Conservation (phyloP, 1,284 basidiomycete species). For the Tranzscheliella williamsii region DNA sequence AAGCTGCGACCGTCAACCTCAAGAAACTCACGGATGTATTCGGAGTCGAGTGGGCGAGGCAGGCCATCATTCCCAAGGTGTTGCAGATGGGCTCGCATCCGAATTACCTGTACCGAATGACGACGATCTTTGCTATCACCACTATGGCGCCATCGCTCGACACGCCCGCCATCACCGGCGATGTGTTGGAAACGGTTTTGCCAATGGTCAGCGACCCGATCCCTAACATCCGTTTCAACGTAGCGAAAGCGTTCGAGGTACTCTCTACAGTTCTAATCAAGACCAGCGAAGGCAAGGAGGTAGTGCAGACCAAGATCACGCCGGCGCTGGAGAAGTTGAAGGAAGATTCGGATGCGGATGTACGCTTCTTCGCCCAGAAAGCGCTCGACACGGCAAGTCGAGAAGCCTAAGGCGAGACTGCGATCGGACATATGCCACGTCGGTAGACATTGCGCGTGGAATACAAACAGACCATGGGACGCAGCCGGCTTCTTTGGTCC, state of each 20-base stretch:
- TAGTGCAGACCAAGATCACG: constrained; percentile 74
- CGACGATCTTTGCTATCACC: constrained; percentile 96
- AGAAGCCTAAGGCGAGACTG: too few relatives aligned
- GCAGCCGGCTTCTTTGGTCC: too few relatives aligned
- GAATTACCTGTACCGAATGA: constrained; percentile 98
- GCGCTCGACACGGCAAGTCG: constrained; percentile 60
- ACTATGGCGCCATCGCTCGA: constrained; percentile 93
- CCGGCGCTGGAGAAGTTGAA: constrained; percentile 84
- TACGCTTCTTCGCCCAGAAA: constrained; percentile 71
- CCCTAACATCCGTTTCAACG: constrained; percentile 99
- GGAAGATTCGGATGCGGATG: constrained; percentile 91
- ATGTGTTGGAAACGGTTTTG: constrained; percentile 83
- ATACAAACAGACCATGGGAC: too few relatives aligned
- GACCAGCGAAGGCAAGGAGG: constrained; percentile 73
- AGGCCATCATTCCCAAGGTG: constrained; percentile 94
- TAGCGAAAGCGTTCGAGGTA: constrained; percentile 78
- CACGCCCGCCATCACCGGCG: constrained; percentile 79
- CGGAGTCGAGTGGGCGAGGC: constrained; percentile 94
- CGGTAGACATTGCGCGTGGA: too few relatives aligned
- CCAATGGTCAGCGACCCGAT: constrained; percentile 87
- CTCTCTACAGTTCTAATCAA: constrained; percentile 74
- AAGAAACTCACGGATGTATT: constrained; percentile 98
- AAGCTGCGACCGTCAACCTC: constrained; percentile 94
- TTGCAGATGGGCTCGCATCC: constrained; percentile 96
- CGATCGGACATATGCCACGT: too few relatives aligned